These are phyloP conservation scores for Chloris gayana DNA, from an alignment of 176 grass and related monocot species.

Conservation along the genomic window DNA sequence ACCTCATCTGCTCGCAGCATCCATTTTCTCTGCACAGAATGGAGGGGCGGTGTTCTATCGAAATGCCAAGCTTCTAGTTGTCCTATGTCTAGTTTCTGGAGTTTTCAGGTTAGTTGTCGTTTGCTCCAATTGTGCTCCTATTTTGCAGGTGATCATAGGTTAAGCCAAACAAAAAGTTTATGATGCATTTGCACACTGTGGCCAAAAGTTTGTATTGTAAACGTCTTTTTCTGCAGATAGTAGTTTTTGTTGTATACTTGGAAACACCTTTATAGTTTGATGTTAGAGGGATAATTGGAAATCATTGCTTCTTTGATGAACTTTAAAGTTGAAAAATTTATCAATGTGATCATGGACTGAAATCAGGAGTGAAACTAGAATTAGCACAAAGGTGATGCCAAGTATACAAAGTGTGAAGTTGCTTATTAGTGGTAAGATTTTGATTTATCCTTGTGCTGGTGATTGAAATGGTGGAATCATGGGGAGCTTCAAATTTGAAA, in stretches of 20 bases:
- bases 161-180: neutral
- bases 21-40: slow-evolving; percentile 93
- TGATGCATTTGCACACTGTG: neutral
- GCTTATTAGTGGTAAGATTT: too few species aligned
- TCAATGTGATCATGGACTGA: neutral
- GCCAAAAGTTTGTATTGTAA: too few species aligned
- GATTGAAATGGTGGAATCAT: neutral
- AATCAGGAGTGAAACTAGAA: too few species aligned
- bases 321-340: neutral
- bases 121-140: neutral
- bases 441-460: too few species aligned
- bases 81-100: slow-evolving; percentile 85
- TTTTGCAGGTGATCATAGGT: neutral
- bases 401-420: too few species aligned
- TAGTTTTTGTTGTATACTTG: neutral
- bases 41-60: slow-evolving; percentile 69
- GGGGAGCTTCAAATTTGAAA: neutral
- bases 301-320: neutral
- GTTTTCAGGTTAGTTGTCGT: slow-evolving; percentile 79
- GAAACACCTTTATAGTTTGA: slow-evolving; percentile 7
- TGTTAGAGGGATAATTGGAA: neutral
- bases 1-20: slow-evolving; percentile 88
- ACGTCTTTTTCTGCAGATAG: neutral
- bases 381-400: too few species aligned
- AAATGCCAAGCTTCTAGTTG: slow-evolving; percentile 80